Percentiles rank a stretch among this genome's conserved stretches.
Conservation (phyloP, 1,139 yeast genomes). For the Debaryomyces subglobosus region DNA sequence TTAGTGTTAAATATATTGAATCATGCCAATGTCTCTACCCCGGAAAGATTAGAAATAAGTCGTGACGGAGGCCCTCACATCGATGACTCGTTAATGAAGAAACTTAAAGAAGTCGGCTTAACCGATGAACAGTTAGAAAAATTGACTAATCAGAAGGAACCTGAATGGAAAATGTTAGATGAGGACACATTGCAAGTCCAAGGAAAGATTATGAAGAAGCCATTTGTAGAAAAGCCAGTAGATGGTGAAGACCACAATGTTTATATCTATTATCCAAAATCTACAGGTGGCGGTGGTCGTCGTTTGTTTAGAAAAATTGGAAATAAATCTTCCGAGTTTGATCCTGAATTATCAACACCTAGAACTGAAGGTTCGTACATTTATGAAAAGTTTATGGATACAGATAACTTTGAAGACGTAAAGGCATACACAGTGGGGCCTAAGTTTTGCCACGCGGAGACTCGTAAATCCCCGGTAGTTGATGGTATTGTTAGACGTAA, state of each 20-base stretch:
- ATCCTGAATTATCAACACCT: constrained; percentile 72
- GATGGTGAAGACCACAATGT: constrained; percentile 99
- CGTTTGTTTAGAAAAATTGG: constrained; percentile 93
- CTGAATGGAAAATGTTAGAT: constrained; percentile 87
- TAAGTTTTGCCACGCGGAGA: constrained; percentile 92
- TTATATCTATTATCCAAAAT: constrained; percentile 83
- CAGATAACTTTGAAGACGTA: constrained; percentile 97
- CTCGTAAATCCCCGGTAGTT: constrained; percentile 97
- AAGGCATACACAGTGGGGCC: constrained; percentile 98
- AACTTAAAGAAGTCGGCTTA: constrained; percentile 41
- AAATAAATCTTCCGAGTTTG: constrained; percentile 95
- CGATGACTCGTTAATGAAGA: constrained; percentile 58
- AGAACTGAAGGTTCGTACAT: constrained; percentile 90
- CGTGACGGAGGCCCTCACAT: constrained; percentile 97
- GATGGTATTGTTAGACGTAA: constrained; percentile 98
- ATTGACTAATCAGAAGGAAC: constrained; percentile 71
- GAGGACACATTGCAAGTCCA: constrained; percentile 82
- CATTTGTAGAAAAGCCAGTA: constrained; percentile 97
- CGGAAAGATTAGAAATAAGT: constrained; percentile 81
- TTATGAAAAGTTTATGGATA: constrained; percentile 95
- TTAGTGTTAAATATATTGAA: constrained; percentile 81
- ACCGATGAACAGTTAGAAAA: constrained; percentile 50
- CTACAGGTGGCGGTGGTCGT: constrained; percentile 97
- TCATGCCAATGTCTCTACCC: constrained; percentile 85
- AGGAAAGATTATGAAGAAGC: constrained; percentile 74